These are phyloP conservation scores for Fraxinus xanthoxyloides DNA, from an alignment of 305 asterid species.

Conservation along the genomic window DNA sequence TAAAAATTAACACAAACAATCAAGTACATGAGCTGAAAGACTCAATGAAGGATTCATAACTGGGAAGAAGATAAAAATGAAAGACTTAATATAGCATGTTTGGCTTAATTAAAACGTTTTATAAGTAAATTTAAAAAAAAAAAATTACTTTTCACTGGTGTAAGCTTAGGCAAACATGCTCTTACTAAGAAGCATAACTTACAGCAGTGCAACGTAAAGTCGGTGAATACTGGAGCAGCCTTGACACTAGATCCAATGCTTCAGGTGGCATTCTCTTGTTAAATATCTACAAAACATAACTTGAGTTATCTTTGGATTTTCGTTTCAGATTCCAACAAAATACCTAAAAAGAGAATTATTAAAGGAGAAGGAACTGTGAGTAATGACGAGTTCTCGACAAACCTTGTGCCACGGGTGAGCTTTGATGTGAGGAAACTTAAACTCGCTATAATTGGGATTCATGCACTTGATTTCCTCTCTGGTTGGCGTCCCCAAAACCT, in stretches of 20 bases:
- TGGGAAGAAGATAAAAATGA: too few species aligned
- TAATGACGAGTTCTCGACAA: slow-evolving; percentile 22
- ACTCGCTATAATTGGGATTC: slow-evolving; percentile 93
- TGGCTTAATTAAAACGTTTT: neutral
- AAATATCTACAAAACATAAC: slow-evolving; percentile 54
- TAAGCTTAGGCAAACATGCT: neutral
- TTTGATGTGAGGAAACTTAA: slow-evolving; percentile 92
- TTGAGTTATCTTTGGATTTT: neutral
- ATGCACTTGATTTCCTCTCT: slow-evolving; percentile 97
- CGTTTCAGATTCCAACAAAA: too few species aligned
- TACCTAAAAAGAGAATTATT: neutral
- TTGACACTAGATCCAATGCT: slow-evolving; percentile 86
- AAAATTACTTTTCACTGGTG: neutral
- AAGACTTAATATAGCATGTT: neutral
- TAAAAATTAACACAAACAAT: slow-evolving; percentile 11
- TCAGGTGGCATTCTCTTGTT: slow-evolving; percentile 73
- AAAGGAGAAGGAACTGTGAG: neutral
- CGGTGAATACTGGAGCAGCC: slow-evolving; percentile 92
- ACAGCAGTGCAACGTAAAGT: slow-evolving; percentile 87
- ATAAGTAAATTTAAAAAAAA: too few species aligned
- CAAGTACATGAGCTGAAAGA: neutral
- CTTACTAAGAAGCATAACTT: slow-evolving; percentile 26
- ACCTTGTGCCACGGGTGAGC: slow-evolving; percentile 99
- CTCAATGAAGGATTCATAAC: too few species aligned
- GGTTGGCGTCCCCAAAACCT: slow-evolving; percentile 96